Evolutionary conservation across 2,329 filamentous ascomycete species (phyloP).

Genomic region (Pseudogymnoascus sp.): DNA sequence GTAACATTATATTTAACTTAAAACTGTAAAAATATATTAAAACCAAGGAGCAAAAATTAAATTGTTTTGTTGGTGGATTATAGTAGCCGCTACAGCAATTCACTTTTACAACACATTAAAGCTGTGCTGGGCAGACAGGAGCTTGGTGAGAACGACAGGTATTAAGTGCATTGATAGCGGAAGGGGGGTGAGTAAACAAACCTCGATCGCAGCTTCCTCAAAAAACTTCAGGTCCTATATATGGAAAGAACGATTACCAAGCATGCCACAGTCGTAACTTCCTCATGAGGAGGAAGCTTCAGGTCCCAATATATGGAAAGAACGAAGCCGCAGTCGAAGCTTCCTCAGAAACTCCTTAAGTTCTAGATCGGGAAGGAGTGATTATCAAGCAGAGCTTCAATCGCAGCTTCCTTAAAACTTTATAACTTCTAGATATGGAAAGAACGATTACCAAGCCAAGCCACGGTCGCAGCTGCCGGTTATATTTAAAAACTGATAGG

Average conservation of each 20-base stretch:
- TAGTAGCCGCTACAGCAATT: neutral
- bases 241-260: neutral
- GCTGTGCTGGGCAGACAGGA: neutral
- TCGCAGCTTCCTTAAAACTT: too few species aligned
- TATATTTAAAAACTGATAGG: neutral
- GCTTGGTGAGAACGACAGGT: neutral
- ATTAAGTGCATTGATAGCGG: neutral
- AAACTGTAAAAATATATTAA: neutral
- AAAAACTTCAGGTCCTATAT: too few species aligned
- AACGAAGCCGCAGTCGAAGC: too few species aligned
- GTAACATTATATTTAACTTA: neutral
- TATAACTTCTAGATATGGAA: too few species aligned
- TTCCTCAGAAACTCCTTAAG: too few species aligned
- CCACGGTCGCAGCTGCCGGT: too few species aligned
- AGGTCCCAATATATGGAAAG: too few species aligned
- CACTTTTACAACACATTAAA: neutral
- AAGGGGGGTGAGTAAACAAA: neutral
- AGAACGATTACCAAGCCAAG: neutral
- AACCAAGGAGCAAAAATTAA: neutral
- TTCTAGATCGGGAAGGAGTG: too few species aligned
- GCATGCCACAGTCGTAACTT: neutral
- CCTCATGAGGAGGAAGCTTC: too few species aligned
- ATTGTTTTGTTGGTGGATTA: neutral
- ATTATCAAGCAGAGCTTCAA: neutral
- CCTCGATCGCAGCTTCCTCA: too few species aligned